Evolutionary conservation across 2,329 filamentous ascomycete genomes (phyloP).

Genomic region (Orbilia brochopaga): DNA sequence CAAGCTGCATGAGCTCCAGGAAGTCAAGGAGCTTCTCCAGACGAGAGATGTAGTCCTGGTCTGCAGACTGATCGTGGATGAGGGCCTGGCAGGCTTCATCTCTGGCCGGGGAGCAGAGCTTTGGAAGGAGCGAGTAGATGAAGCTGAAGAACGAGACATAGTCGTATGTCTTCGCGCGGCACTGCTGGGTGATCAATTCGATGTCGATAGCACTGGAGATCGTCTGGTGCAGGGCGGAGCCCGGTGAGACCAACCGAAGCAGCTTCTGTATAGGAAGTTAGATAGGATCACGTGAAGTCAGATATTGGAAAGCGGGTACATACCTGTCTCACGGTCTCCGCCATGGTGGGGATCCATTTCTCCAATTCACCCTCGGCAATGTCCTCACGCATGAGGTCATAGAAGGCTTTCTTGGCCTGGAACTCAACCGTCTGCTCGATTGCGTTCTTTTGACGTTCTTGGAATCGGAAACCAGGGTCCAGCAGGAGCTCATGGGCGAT

Average conservation of each 20-base stretch:
- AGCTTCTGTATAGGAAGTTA: slow-evolving; percentile 64
- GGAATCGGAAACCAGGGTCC: slow-evolving; percentile 77
- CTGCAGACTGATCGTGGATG: slow-evolving; percentile 63
- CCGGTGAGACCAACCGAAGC: slow-evolving; percentile 72
- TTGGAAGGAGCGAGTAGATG: slow-evolving; percentile 75
- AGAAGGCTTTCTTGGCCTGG: slow-evolving; percentile 66
- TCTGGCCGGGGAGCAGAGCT: slow-evolving; percentile 80
- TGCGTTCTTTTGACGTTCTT: slow-evolving; percentile 63
- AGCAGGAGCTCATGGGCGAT: slow-evolving; percentile 81
- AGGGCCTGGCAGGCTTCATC: slow-evolving; percentile 76
- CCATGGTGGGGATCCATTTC: slow-evolving; percentile 54
- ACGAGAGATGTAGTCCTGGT: slow-evolving; percentile 73
- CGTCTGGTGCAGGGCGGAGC: slow-evolving; percentile 74
- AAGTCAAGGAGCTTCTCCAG: slow-evolving; percentile 76
- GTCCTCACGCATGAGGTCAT: slow-evolving; percentile 67
- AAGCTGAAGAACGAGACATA: slow-evolving; percentile 80
- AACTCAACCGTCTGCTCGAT: slow-evolving; percentile 66
- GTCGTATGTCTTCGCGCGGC: slow-evolving; percentile 74
- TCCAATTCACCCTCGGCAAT: slow-evolving; percentile 64
- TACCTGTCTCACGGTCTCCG: slow-evolving; percentile 53
- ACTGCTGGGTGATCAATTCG: slow-evolving; percentile 72
- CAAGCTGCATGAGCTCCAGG: slow-evolving; percentile 77
- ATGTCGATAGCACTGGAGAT: slow-evolving; percentile 78
- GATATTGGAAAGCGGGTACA: not conserved
- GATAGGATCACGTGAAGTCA: not conserved